Percentiles rank a stretch among this genome's conserved stretches.
Conservation (phyloP, 148 eudicot genomes). For the Rhododendron griersonianum region DNA sequence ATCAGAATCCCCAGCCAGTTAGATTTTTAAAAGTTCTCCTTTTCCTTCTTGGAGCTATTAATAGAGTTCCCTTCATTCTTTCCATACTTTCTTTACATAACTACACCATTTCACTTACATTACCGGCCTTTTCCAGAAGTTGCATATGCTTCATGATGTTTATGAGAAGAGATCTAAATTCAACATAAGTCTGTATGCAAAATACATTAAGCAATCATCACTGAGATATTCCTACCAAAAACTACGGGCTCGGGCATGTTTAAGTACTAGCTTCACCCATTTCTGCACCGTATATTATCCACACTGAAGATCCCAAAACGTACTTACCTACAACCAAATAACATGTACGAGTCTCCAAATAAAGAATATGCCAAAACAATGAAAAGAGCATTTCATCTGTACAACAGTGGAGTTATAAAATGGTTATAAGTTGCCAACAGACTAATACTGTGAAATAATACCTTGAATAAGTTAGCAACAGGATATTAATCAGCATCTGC, state of each 20-base stretch:
- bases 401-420: neutral
- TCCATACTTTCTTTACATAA: neutral
- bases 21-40: no score
- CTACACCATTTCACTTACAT: neutral
- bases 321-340: neutral
- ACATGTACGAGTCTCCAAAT: neutral
- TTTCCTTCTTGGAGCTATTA: neutral
- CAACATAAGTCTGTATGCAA: neutral
- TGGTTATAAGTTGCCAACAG: neutral
- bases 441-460: neutral
- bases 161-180: neutral
- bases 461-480: neutral
- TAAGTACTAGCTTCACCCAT: neutral
- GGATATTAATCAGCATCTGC: constrained; percentile 32
- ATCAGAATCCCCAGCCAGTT: neutral
- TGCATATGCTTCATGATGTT: neutral
- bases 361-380: neutral
- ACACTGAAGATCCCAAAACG: neutral
- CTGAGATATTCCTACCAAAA: neutral
- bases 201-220: neutral
- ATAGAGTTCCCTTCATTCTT: neutral
- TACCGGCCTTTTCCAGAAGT: neutral
- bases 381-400: neutral
- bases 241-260: neutral
- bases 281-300: neutral